These are phyloP conservation scores for Trichoderma sp. DNA, from an alignment of 2,329 filamentous ascomycete species.

Conservation along the genomic window DNA sequence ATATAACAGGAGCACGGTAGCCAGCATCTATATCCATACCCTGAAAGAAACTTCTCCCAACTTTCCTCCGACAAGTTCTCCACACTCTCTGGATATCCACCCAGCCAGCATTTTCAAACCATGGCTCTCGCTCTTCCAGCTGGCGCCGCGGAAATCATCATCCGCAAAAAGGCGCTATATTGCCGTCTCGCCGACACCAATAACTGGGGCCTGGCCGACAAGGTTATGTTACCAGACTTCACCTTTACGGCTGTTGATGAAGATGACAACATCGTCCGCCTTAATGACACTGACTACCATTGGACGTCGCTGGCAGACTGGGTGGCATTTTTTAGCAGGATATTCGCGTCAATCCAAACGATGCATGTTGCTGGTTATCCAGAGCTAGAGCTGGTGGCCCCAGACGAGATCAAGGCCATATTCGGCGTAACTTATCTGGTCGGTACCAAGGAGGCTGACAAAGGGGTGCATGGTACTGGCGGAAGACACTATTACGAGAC, in stretches of 20 bases:
- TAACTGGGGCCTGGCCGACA: background rate
- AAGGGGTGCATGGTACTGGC: slow-evolving; percentile 1
- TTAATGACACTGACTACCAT: background rate
- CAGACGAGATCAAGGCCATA: slow-evolving; percentile 1
- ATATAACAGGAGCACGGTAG: background rate
- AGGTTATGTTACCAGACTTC: background rate
- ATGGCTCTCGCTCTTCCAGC: background rate
- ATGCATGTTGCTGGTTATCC: background rate
- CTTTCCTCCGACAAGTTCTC: background rate
- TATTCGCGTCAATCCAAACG: background rate
- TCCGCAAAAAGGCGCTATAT: slow-evolving; percentile 1
- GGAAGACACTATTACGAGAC: slow-evolving; percentile 16
- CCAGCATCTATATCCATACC: background rate
- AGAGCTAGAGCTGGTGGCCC: background rate
- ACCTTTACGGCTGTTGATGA: background rate
- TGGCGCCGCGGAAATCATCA: slow-evolving; percentile 14
- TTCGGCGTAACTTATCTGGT: background rate
- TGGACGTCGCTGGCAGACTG: background rate
- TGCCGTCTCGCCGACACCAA: slow-evolving; percentile 1
- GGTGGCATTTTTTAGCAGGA: background rate
- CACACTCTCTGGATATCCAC: background rate
- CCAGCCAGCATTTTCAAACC: background rate
- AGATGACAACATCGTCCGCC: background rate
- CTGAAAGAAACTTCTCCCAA: background rate
- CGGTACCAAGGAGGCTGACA: background rate